Evolutionary conservation across 2,329 filamentous ascomycete genomes (phyloP).

Genomic region (Zasmidium angulare): DNA sequence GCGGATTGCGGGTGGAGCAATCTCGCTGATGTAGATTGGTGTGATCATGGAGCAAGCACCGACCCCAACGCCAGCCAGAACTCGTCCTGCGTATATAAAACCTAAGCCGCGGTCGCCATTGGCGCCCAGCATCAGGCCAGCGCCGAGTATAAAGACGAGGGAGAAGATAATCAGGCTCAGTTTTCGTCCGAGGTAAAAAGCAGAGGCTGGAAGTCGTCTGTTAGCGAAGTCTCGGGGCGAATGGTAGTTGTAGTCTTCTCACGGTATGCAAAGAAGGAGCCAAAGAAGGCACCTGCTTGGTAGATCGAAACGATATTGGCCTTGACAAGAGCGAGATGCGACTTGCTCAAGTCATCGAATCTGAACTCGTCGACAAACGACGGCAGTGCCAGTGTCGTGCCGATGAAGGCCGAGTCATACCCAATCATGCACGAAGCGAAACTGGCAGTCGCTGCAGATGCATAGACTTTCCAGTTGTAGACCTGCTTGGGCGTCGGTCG

Average conservation of each 20-base stretch:
- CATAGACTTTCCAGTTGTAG: constrained; percentile 62
- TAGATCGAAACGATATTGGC: constrained; percentile 79
- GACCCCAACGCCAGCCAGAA: constrained; percentile 58
- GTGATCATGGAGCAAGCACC: constrained; percentile 57
- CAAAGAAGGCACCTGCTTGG: constrained; percentile 82
- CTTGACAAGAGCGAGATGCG: constrained; percentile 60
- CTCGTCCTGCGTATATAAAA: constrained; percentile 57
- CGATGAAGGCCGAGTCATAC: constrained; percentile 63
- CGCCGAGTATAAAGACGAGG: constrained; percentile 66
- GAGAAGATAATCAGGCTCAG: constrained; percentile 63
- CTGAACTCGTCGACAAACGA: constrained; percentile 70
- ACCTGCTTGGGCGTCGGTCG: constrained; percentile 57
- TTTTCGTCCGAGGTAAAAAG: constrained; percentile 67
- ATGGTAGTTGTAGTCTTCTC: neutral
- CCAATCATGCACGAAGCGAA: constrained; percentile 56
- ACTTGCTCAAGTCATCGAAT: constrained; percentile 52
- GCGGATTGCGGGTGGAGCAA: constrained; percentile 58
- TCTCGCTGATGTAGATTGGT: constrained; percentile 61
- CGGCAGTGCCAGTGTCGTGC: constrained; percentile 68
- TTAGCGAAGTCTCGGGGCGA: neutral
- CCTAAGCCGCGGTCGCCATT: constrained; percentile 61
- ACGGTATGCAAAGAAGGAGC: constrained; percentile 66
- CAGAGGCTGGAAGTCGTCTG: constrained; percentile 43
- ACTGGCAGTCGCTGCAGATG: constrained; percentile 55
- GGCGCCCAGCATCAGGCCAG: constrained; percentile 70